phyloP scores from a whole-genome alignment of 2,329 filamentous ascomycete genomes.

The Phaeosphaeriaceae sp. region DNA sequence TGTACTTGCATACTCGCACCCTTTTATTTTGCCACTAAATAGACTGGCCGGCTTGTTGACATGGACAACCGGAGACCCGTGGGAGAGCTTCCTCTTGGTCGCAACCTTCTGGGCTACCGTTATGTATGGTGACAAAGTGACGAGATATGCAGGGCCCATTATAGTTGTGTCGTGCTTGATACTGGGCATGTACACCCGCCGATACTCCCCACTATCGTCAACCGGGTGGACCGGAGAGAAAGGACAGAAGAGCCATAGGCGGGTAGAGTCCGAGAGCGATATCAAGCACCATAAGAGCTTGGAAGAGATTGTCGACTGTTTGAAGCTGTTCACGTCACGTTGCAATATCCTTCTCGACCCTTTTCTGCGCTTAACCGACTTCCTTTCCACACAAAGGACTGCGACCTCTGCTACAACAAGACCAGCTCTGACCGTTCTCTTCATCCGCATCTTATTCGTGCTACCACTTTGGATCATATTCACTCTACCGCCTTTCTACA shows the following conservation, averaged over 20 bases:
- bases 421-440: constrained; percentile 86
- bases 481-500: constrained; percentile 79
- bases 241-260: constrained; percentile 59
- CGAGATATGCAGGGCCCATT: constrained; percentile 82
- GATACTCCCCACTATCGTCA: constrained; percentile 89
- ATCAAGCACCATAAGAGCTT: constrained; percentile 89
- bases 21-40: constrained; percentile 89
- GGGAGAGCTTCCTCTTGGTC: constrained; percentile 94
- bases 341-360: constrained; percentile 94
- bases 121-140: constrained; percentile 83
- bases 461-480: constrained; percentile 87
- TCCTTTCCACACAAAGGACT: constrained; percentile 87
- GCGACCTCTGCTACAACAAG: constrained; percentile 90
- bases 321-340: constrained; percentile 87
- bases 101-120: constrained; percentile 84
- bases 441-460: constrained; percentile 85
- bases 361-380: constrained; percentile 86
- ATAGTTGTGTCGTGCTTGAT: constrained; percentile 81
- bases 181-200: constrained; percentile 86
- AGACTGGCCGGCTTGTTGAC: constrained; percentile 83
- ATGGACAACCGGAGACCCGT: constrained; percentile 92
- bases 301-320: constrained; percentile 94
- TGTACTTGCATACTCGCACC: constrained; percentile 93
- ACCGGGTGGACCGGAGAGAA: constrained; percentile 76
- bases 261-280: constrained; percentile 62